These are phyloP conservation scores for Pestalotiopsis fici DNA, from an alignment of 2,329 filamentous ascomycete species.

Conservation along the genomic window DNA sequence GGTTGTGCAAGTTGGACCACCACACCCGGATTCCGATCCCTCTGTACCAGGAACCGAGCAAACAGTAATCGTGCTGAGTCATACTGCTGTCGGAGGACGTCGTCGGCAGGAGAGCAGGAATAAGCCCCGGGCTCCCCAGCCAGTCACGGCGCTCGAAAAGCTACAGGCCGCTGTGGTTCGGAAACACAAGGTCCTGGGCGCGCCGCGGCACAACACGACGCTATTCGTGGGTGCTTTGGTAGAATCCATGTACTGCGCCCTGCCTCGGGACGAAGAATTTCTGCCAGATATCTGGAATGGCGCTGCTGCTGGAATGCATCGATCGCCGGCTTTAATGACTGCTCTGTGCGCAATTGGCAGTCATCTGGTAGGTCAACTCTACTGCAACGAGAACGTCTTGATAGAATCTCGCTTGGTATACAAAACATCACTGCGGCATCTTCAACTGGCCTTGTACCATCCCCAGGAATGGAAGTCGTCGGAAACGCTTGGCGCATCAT, in stretches of 20 bases:
- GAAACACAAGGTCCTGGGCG: neutral
- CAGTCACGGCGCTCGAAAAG: neutral
- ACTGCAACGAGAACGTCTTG: slow-evolving; percentile 5
- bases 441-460: slow-evolving; percentile 9
- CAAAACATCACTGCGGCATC: neutral
- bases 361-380: slow-evolving; percentile 6
- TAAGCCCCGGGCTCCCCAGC: neutral
- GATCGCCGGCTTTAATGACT: neutral
- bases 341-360: slow-evolving; percentile 4
- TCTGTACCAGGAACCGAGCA: neutral
- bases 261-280: neutral
- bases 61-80: neutral
- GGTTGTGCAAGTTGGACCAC: neutral
- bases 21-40: neutral
- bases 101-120: neutral
- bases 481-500: slow-evolving; percentile 3
- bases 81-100: neutral
- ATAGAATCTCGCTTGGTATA: slow-evolving; percentile 9
- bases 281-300: neutral
- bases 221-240: slow-evolving; percentile 8
- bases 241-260: neutral
- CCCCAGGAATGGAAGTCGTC: slow-evolving; percentile 10
- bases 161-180: neutral
- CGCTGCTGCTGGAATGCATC: neutral
- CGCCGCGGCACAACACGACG: neutral